A percentile compares a stretch with the other conserved stretches of the same genome.
Evolutionary conservation across 2,329 filamentous ascomycete genomes (phyloP).

Genomic region (Colletotrichum coccodes): DNA sequence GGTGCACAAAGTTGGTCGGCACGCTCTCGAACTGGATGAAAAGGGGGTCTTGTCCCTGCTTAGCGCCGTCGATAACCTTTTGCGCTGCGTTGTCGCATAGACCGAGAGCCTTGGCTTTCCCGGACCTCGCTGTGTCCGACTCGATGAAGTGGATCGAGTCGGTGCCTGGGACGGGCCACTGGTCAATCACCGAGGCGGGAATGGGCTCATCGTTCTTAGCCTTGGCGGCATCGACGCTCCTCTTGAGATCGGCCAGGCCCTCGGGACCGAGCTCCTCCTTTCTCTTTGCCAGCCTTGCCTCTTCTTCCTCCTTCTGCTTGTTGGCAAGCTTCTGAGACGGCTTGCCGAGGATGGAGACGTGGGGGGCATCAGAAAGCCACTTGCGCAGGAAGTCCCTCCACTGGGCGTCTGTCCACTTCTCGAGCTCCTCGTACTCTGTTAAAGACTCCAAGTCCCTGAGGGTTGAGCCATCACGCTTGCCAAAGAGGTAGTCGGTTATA

Average conservation of each 20-base stretch:
- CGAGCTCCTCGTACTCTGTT: slow-evolving; percentile 73
- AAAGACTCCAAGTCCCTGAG: slow-evolving; percentile 68
- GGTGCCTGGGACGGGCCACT: slow-evolving; percentile 83
- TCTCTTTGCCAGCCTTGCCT: slow-evolving; percentile 80
- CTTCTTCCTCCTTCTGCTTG: slow-evolving; percentile 84
- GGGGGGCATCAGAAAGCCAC: slow-evolving; percentile 86
- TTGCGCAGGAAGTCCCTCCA: slow-evolving; percentile 86
- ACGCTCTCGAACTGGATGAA: slow-evolving; percentile 99
- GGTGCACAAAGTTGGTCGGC: slow-evolving; percentile 89
- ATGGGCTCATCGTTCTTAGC: slow-evolving; percentile 89
- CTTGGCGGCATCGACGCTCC: slow-evolving; percentile 85
- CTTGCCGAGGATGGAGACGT: slow-evolving; percentile 88
- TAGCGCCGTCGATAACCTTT: slow-evolving; percentile 76
- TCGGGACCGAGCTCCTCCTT: slow-evolving; percentile 84
- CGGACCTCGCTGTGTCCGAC: slow-evolving; percentile 85
- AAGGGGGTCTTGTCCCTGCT: slow-evolving; percentile 70
- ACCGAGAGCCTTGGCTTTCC: slow-evolving; percentile 78
- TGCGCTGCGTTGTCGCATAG: slow-evolving; percentile 76
- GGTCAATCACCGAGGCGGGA: slow-evolving; percentile 81
- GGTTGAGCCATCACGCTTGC: slow-evolving; percentile 83
- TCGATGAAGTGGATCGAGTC: slow-evolving; percentile 96
- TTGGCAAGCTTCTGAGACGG: slow-evolving; percentile 84
- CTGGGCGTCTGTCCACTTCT: slow-evolving; percentile 82
- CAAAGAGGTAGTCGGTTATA: slow-evolving; percentile 93
- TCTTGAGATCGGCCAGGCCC: slow-evolving; percentile 78